Base-by-base conservation (phyloP, 352 stramenopile species). In the Phytophthora melonis region DNA sequence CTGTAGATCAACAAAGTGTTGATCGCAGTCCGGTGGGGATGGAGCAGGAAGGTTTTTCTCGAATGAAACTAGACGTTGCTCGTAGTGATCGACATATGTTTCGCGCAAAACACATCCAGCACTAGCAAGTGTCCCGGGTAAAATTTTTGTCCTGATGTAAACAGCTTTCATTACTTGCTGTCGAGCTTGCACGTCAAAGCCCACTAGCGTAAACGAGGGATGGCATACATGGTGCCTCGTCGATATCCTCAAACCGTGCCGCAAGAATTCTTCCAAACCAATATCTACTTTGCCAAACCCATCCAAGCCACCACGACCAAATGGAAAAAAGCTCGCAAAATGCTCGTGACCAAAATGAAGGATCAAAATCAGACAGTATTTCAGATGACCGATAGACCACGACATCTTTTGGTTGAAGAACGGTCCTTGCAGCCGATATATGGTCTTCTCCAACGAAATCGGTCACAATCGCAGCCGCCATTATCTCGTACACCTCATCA, bases 351-450 rank as follows among this genome's bases (percentile, higher is more conserved):
- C 70, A 78, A 39, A 78, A 78, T 6, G 49, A 18, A 6, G 53
- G 58, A 30, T 78, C 60, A 52, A 78, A 74, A 56, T 71, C 70
- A 3, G 65, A 78, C 1, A 78, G 8, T 45, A 78, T 71, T 7
- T 27, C n/a, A 18, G 59, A 41, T n/a, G 67, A 79, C n/a, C 72
- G 62, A 23, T 68, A 68, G 1, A 69, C 63, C 1, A 69, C 41
- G n/a, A 10, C 3, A 39, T 16, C 11, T 47, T n/a, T 14, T n/a
- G 16, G 39, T 7, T 47, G 39, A n/a, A 47, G 39, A 47, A 47
- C 39, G 39, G 11, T 47, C 10, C 11, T 14, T 47, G 34, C 16
- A 47, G 16, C 18, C 16, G 5, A 27, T 27, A 27, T 27, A 27
- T 27, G 25, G 25, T 27, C 39, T 47, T 47, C 16, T 47, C 16